Conservation (phyloP, 2,329 filamentous ascomycete genomes). For the Phialophora expanda region DNA sequence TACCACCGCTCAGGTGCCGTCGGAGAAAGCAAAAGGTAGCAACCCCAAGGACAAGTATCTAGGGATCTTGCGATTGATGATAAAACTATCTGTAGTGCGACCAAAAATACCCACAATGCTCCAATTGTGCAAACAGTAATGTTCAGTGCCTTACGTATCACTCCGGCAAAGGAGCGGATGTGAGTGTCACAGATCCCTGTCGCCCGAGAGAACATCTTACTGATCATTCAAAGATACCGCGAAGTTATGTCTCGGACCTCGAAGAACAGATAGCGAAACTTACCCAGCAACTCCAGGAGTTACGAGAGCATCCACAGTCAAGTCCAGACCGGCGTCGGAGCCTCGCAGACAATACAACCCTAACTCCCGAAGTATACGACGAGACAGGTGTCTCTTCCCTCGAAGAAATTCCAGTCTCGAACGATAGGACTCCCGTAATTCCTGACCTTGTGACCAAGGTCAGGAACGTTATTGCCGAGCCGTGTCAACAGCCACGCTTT, state of each 20-base stretch:
- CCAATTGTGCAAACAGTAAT: slow-evolving; percentile 38
- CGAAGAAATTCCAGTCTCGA: slow-evolving; percentile 3
- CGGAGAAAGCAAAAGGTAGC: slow-evolving; percentile 30
- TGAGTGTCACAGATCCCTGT: slow-evolving; percentile 17
- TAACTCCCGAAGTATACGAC: background rate
- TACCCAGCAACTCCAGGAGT: slow-evolving; percentile 31
- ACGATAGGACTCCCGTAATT: slow-evolving; percentile 13
- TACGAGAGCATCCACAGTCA: slow-evolving; percentile 23
- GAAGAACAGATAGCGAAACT: slow-evolving; percentile 36
- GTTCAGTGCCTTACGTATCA: slow-evolving; percentile 39
- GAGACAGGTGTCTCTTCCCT: slow-evolving; percentile 6
- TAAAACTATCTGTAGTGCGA: slow-evolving; percentile 35
- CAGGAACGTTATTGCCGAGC: slow-evolving; percentile 24
- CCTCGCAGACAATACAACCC: slow-evolving; percentile 7
- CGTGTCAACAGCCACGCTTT: slow-evolving; percentile 41
- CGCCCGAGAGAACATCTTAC: background rate
- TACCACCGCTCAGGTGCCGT: slow-evolving; percentile 13
- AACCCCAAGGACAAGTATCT: background rate
- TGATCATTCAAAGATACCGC: slow-evolving; percentile 30
- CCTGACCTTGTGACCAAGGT: slow-evolving; percentile 21
- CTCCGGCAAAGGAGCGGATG: slow-evolving; percentile 38
- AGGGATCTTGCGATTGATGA: slow-evolving; percentile 7
- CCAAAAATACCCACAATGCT: slow-evolving; percentile 38
- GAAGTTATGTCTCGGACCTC: slow-evolving; percentile 39
- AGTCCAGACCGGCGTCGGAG: slow-evolving; percentile 2